Percentiles rank a stretch among this genome's conserved stretches.
phyloP scores from a whole-genome alignment of 805 yeast genomes.

The Candida palmyrensis region DNA sequence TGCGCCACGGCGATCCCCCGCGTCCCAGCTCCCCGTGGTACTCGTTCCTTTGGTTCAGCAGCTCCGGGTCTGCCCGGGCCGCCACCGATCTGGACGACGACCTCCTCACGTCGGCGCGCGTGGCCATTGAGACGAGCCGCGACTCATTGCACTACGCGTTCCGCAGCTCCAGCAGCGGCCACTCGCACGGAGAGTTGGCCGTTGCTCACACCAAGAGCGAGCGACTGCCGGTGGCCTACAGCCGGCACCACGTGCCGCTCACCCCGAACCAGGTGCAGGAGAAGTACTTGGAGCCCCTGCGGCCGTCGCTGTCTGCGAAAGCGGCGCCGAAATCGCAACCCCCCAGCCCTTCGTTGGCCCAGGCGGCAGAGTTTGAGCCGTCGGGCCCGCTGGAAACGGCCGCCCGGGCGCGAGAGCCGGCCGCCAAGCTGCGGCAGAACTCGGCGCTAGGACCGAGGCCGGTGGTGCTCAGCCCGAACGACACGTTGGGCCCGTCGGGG shows the following conservation, averaged over 20 bases:
- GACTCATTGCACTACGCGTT: conserved; percentile 32
- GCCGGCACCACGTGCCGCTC: conserved; percentile 25
- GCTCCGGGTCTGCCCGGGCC: too few relatives aligned
- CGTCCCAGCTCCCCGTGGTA: too few relatives aligned
- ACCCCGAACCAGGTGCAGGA: conserved; percentile 33
- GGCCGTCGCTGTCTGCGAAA: background rate
- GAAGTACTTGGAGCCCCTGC: conserved; percentile 10
- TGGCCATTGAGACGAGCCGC: conserved; percentile 25
- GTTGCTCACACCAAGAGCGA: conserved; percentile 31
- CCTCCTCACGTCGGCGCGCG: conserved; percentile 25
- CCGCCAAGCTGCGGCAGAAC: too few relatives aligned
- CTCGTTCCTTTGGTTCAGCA: too few relatives aligned
- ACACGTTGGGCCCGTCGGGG: background rate
- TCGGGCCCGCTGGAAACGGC: too few relatives aligned
- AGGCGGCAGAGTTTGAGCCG: too few relatives aligned
- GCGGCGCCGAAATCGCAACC: background rate
- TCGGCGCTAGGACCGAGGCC: too few relatives aligned
- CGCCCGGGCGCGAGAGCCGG: too few relatives aligned
- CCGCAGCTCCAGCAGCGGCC: conserved; percentile 10
- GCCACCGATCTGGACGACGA: conserved; percentile 17
- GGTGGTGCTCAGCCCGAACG: too few relatives aligned
- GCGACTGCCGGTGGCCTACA: conserved; percentile 27
- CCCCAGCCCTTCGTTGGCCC: too few relatives aligned
- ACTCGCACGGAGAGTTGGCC: conserved; percentile 23
- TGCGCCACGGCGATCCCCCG: too few relatives aligned